Base-by-base conservation (phyloP, 2,329 filamentous ascomycete genomes). In the Penicillium nordicum region DNA sequence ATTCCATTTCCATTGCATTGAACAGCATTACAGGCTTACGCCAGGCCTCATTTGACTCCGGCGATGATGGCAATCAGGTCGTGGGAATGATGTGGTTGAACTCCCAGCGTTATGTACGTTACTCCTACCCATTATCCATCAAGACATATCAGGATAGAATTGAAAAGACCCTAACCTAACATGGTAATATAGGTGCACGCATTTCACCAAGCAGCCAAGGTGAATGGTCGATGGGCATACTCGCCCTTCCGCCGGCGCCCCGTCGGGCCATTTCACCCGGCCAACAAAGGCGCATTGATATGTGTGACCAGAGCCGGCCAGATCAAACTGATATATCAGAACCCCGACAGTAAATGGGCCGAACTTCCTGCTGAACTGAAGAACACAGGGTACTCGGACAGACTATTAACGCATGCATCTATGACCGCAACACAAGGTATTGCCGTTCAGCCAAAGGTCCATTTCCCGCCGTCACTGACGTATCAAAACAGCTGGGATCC, bases 1-100 rank as follows among this genome's bases (percentile, higher is more conserved):
- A 92, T 63, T 85, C 82, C 45, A 87, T 92, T 63, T 82, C 83
- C 16, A 83, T 87, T 59, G 84, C 86, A 8, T 75, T 97, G 44
- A 96, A 96, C 68, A 84, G 86, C 50, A 84, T 92, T 55, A 82
- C 80, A 32, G 71, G 84, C 10, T 80, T 80, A 48, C 83, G 86
- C 41, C 82, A 80, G 53, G 87, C 85, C 74, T 81, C 86, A 25
- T 73, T 79, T n/a, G 91, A 93, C 67, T 75, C 83, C 2, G 78
- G 87, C 51, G 88, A 92, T 65, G 90, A 96, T 69, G 79, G 90
- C 37, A 85, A 88, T 62, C 84, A 87, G 48, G 79, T 96, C 5
- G 90, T 95, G 7, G 94, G 93, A 4, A 83, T 91, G 70, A 88
- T 90, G 74, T 99, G 94, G 94, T 79, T 97, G 53, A 79, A 77